A percentile compares a stretch with the other conserved stretches of the same genome.
These are phyloP conservation scores for Pinus albicaulis DNA, from an alignment of 75 land plant species.

Conservation along the genomic window DNA sequence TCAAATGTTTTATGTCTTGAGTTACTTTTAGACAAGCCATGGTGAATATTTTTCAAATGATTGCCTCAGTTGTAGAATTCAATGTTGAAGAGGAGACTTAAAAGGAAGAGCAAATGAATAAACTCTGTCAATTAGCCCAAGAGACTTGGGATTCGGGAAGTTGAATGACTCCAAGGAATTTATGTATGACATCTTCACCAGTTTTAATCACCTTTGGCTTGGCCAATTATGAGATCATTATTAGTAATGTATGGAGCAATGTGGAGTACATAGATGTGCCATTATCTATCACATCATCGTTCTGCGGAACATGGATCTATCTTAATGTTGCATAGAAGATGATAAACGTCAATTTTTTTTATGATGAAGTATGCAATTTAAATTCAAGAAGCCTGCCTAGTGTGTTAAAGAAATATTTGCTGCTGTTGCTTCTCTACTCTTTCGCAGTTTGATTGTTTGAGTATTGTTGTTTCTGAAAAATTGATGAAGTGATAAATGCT, in stretches of 20 bases:
- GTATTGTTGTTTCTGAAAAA: not conserved
- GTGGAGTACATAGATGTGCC: not conserved
- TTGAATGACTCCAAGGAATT: not conserved
- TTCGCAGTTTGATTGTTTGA: not conserved
- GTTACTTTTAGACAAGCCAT: not conserved
- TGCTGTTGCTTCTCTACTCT: not conserved
- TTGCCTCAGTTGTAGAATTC: not conserved
- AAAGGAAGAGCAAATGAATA: not conserved
- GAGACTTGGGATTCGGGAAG: not conserved
- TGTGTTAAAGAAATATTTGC: not conserved
- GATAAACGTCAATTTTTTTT: not conserved
- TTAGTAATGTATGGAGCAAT: too few species aligned
- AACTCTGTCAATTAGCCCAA: not conserved
- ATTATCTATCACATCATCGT: not conserved
- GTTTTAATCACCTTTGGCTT: not conserved
- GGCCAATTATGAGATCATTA: not conserved
- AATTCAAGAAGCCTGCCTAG: not conserved
- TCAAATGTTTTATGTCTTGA: not conserved
- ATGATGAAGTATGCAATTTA: not conserved
- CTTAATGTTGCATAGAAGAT: not conserved
- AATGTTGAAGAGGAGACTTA: not conserved
- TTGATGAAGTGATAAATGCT: not conserved
- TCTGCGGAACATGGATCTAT: not conserved
- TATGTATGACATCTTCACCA: not conserved
- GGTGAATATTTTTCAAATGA: not conserved